These are phyloP conservation scores for Glycine tomentella DNA, from an alignment of 306 rosid species.

Conservation along the genomic window DNA sequence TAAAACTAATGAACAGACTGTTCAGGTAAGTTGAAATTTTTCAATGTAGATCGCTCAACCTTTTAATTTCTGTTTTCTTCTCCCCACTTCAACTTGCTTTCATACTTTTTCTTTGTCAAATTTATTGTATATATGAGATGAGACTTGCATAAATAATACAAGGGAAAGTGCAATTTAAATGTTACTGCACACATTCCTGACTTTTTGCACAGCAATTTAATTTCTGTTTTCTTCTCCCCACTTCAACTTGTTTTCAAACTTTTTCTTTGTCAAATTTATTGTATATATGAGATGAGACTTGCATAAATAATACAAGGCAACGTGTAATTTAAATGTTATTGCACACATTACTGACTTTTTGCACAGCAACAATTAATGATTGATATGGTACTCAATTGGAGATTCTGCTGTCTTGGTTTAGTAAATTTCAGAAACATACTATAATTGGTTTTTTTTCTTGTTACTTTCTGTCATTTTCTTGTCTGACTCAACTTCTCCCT, in stretches of 20 bases:
- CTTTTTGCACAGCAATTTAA: background rate
- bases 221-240: slow-evolving; percentile 13
- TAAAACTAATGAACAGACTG: slow-evolving; percentile 93
- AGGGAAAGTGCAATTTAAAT: background rate
- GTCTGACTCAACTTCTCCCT: background rate
- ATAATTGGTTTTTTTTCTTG: background rate
- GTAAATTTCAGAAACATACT: background rate
- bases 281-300: background rate
- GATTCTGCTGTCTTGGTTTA: background rate
- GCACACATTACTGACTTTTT: background rate
- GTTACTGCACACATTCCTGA: background rate
- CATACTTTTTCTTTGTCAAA: background rate
- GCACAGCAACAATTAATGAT: background rate
- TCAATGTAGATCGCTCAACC: slow-evolving; percentile 4
- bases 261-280: background rate
- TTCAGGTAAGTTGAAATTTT: slow-evolving; percentile 65
- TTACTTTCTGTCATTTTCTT: background rate
- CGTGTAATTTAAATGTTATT: background rate
- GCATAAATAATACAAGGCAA: background rate
- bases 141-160: slow-evolving; percentile 2
- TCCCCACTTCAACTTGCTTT: no score
- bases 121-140: background rate
- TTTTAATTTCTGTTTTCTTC: background rate
- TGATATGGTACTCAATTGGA: background rate
- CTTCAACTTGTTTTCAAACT: background rate